Base-by-base conservation (phyloP, 805 yeast species). In the Hanseniaspora meyeri region DNA sequence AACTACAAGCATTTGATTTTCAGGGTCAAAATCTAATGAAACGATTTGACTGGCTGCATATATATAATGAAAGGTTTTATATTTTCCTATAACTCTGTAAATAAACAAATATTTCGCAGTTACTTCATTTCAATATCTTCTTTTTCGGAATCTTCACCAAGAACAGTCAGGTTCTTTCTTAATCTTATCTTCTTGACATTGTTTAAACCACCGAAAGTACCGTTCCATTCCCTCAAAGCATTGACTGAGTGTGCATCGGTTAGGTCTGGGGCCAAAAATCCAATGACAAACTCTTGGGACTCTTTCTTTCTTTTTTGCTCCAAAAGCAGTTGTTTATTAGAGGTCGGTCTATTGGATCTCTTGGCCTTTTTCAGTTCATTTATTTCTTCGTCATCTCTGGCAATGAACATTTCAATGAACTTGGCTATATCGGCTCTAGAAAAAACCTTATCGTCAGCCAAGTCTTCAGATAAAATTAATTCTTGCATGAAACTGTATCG, bases 341-440 rank as follows among this genome's bases (percentile, higher is more conserved):
- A 70, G 17, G 86, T 77, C 10, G 98, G 96, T 71, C 97, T 78
- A 17, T 95, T 95, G n/a, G 89, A 81, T 66, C 95, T 79, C 73
- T 95, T 79, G 55, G 76, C 79, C 5, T 66, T 69, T 59, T 76
- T 78, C 57, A 87, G 72, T 52, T 73, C 73, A n/a, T 77, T 77
- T 52, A 91, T 66, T 66, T 90, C 97, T 16, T 79, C 88, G 63
- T 84, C 86, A 63, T 82, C 83, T 67, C 96, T 77, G 16, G 76
- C 67, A 14, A 90, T 71, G 62, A 75, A 87, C 40, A 78, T 78
- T 58, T 78, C 78, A 51, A 87, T 74, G 59, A 89, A 77, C 0
- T 71, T 65, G 61, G 81, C 77, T 63, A 83, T 74, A 32, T 89
- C 91, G 0, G 76, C 80, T 36, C 77, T 63, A 1, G 77, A 65